Evolutionary conservation across 148 eudicot species (phyloP).

Genomic region (Mesembryanthemum crystallinum): DNA sequence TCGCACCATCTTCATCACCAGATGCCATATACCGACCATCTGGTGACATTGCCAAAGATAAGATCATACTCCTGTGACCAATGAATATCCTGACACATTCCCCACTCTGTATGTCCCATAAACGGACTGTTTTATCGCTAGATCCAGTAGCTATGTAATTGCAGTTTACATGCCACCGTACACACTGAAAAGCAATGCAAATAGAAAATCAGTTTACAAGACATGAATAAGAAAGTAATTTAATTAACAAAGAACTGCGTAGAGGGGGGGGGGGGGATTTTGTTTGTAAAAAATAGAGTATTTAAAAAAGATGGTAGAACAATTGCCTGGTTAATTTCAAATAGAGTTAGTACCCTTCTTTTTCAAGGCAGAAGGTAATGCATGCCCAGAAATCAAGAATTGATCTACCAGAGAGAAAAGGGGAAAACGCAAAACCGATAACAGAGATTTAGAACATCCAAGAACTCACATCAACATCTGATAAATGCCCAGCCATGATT

Average conservation of each 20-base stretch:
- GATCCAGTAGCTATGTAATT: slow-evolving; percentile 99
- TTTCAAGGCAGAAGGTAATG: neutral
- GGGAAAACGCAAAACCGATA: neutral
- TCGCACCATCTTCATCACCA: slow-evolving; percentile 95
- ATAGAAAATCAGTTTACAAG: slow-evolving; percentile 11
- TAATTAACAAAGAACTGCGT: neutral
- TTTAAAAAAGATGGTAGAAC: too few species aligned
- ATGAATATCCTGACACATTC: slow-evolving; percentile 91
- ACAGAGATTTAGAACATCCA: neutral
- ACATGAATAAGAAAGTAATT: neutral
- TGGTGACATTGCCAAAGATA: slow-evolving; percentile 96
- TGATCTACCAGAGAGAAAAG: neutral
- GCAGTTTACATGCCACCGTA: slow-evolving; percentile 96
- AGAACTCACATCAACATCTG: slow-evolving; percentile 93
- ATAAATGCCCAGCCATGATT: slow-evolving; percentile 98
- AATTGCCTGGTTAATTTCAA: neutral
- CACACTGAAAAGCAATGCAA: slow-evolving; percentile 54
- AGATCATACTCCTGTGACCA: slow-evolving; percentile 88
- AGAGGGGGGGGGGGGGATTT: too few species aligned
- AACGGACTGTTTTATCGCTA: slow-evolving; percentile 93
- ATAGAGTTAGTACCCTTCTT: neutral
- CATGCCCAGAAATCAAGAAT: neutral
- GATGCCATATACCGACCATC: slow-evolving; percentile 99
- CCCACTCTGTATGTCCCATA: slow-evolving; percentile 96
- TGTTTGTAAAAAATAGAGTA: too few species aligned